phyloP scores from a whole-genome alignment of 2,329 filamentous ascomycete genomes.

The Alternaria triticina region DNA sequence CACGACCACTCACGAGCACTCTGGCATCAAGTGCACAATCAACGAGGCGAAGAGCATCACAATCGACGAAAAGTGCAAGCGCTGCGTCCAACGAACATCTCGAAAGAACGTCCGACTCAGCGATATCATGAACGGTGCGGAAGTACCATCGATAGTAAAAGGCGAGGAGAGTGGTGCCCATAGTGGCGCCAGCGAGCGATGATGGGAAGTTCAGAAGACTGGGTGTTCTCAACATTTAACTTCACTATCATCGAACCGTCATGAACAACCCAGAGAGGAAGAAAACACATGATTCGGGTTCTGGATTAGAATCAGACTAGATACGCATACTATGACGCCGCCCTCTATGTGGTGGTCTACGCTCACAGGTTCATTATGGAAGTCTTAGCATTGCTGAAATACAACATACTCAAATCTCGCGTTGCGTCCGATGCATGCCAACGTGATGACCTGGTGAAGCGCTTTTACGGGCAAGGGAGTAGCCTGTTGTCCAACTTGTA shows the following conservation, averaged over 20 bases:
- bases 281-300: background rate
- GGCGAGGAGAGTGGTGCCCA: background rate
- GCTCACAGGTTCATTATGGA: background rate
- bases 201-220: background rate
- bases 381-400: background rate
- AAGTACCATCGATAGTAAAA: background rate
- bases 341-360: background rate
- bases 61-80: background rate
- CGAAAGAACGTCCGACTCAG: background rate
- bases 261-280: background rate
- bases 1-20: background rate
- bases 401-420: background rate
- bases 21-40: background rate
- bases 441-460: background rate
- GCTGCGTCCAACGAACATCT: background rate
- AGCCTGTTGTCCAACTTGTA: background rate
- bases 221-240: background rate
- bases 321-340: background rate
- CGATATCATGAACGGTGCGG: background rate
- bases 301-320: background rate
- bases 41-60: background rate
- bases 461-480: background rate
- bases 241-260: background rate
- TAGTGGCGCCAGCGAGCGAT: background rate
- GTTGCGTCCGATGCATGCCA: background rate